phyloP scores from a whole-genome alignment of 2,329 filamentous ascomycete species.

The Paracoccidioides brasiliensis region DNA sequence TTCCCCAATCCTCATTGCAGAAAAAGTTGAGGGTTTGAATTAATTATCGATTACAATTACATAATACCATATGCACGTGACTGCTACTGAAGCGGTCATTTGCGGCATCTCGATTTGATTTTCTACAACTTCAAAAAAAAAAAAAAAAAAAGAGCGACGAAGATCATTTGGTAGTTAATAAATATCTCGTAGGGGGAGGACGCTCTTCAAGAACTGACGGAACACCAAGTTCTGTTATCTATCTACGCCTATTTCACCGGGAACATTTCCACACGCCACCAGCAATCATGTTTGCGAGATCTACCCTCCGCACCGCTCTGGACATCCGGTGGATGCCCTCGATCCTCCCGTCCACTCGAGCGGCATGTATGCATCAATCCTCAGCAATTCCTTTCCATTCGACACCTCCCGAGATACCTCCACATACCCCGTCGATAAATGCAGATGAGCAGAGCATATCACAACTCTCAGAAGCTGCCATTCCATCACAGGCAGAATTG shows the following conservation, averaged over 20 bases:
- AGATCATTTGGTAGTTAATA: too few species aligned
- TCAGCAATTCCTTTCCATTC: slow-evolving; percentile 19
- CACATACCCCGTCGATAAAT: slow-evolving; percentile 7
- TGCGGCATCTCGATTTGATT: slow-evolving; percentile 17
- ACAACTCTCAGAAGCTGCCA: slow-evolving; percentile 8
- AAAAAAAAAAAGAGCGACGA: slow-evolving; percentile 2
- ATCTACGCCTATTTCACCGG: not conserved
- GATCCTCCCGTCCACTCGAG: slow-evolving; percentile 22
- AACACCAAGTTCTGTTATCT: not conserved
- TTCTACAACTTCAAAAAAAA: slow-evolving; percentile 19
- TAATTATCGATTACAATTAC: not conserved
- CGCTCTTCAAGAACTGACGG: not conserved
- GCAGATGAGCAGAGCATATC: slow-evolving; percentile 10
- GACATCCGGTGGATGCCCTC: slow-evolving; percentile 10
- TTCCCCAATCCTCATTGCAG: not conserved
- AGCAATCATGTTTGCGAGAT: slow-evolving; percentile 26
- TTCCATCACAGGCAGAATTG: slow-evolving; percentile 16
- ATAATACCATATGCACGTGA: slow-evolving; percentile 17
- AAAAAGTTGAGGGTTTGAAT: slow-evolving; percentile 7
- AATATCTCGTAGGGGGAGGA: not conserved
- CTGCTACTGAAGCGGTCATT: slow-evolving; percentile 17
- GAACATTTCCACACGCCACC: not conserved
- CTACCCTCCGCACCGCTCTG: slow-evolving; percentile 17
- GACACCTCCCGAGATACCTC: slow-evolving; percentile 19
- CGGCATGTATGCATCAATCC: slow-evolving; percentile 32